phyloP scores from a whole-genome alignment of 306 rosid genomes.

The Cucumis hystrix region DNA sequence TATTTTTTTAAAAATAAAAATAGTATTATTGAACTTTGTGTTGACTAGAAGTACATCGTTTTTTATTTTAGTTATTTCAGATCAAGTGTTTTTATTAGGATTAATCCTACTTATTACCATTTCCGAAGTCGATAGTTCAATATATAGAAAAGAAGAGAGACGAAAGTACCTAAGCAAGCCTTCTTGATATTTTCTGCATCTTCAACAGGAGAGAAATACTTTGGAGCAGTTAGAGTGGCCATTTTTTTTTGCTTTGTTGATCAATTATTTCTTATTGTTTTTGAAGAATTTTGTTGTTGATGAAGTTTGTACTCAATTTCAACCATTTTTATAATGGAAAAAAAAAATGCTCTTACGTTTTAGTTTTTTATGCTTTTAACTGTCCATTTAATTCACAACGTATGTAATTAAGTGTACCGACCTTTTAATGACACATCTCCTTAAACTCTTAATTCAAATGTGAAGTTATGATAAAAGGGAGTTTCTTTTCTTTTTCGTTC shows the following conservation, averaged over 20 bases:
- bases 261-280: background rate
- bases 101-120: too few species aligned
- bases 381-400: background rate
- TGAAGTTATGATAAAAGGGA: background rate
- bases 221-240: slow-evolving; percentile 23
- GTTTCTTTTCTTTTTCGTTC: background rate
- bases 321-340: background rate
- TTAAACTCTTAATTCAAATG: background rate
- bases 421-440: background rate
- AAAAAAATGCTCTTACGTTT: background rate
- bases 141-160: background rate
- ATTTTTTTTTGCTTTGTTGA: slow-evolving; percentile 7
- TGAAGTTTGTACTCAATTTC: background rate
- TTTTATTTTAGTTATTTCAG: too few species aligned
- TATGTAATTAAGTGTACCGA: background rate
- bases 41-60: too few species aligned
- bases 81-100: too few species aligned
- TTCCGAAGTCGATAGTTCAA: too few species aligned
- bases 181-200: slow-evolving; percentile 39
- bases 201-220: slow-evolving; percentile 26
- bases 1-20: too few species aligned
- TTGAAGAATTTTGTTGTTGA: background rate
- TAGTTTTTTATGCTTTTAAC: background rate
- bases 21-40: too few species aligned
- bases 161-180: slow-evolving; percentile 33